Base-by-base conservation (phyloP, 305 asterid genomes). In the Fraxinus xanthoxyloides region DNA sequence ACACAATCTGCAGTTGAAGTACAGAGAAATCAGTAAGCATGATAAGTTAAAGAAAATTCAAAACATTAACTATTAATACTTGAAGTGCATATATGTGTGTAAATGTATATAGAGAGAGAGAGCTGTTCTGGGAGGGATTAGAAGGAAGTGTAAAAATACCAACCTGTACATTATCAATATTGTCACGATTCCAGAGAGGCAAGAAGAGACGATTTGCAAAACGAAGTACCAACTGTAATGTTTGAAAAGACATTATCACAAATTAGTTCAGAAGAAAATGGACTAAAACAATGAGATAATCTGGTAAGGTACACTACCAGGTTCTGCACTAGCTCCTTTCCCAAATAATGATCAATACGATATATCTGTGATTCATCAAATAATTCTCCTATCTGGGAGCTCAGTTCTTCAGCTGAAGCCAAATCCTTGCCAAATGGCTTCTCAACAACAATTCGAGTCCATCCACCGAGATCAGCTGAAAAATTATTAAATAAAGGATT, bases 371-470 rank as follows among this genome's bases (percentile, higher is more conserved):
- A 89, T 85, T 96, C 98, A 24, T 93, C 98, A 79, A 96, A 96
- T 80, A 96, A 85, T 85, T 84, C 92, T 84, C 99, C 99, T 46
- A 96, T 96, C 86, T 94, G 99, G 80, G 97, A 89, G 90, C 97
- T 92, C 87, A 96, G 92, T 85, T 94, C 87, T 87, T 96, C 98
- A 51, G 99, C 92, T 59, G 99, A 93, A 82, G 88, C 96, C 91
- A 97, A 91, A 89, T 97, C 99, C 91, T 84, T 94, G 79, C 99
- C 99, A 70, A 97, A 97, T 59, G 99, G 99, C 89, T 97, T 97
- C 95, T 97, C 98, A 79, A 97, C 97, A 76, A 97, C 97, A 76
- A 94, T 86, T 31, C 98, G 97, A 21, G 98, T 97, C 99, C 98
- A 94, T 80, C 99, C 99, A 76, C 97, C 96, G 84, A 88, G 90